Conservation (phyloP, 768 basidiomycete genomes). For the Psilocybe cyanescens region DNA sequence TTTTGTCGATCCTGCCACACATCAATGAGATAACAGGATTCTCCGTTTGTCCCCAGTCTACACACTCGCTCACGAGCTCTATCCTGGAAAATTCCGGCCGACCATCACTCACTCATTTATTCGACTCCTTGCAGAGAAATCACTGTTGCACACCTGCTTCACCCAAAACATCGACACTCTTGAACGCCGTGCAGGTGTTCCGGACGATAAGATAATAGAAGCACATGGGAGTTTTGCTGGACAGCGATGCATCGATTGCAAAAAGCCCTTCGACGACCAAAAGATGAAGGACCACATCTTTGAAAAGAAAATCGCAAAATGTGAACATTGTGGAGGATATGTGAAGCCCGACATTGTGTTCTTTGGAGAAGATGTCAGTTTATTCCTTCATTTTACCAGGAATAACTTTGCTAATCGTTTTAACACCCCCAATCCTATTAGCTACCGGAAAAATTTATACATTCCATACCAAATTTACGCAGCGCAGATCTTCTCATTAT, state of each 20-base stretch:
- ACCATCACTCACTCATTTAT: constrained; percentile 92
- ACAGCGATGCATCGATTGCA: constrained; percentile 83
- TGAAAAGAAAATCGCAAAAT: constrained; percentile 68
- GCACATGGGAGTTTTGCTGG: constrained; percentile 95
- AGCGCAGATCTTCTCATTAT: constrained; percentile 88
- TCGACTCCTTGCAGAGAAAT: constrained; percentile 72
- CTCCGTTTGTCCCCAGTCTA: constrained; percentile 59
- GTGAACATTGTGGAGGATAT: constrained; percentile 67
- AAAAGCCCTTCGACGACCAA: constrained; percentile 56
- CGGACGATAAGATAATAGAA: constrained; percentile 78
- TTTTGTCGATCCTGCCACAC: not conserved
- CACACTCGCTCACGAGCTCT: constrained; percentile 90
- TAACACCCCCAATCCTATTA: constrained; percentile 27
- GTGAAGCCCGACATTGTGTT: constrained; percentile 97
- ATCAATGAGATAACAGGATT: constrained; percentile 1
- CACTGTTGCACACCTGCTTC: constrained; percentile 75
- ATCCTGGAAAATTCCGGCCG: constrained; percentile 88
- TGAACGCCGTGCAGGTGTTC: constrained; percentile 83
- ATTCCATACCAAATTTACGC: constrained; percentile 51
- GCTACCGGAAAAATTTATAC: constrained; percentile 77
- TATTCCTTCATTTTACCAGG: not conserved
- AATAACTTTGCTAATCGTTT: not conserved
- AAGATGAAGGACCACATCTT: constrained; percentile 70
- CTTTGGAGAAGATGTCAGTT: constrained; percentile 78
- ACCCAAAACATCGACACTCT: constrained; percentile 95